Conservation (phyloP, 2,329 filamentous ascomycete genomes). For the Davidsoniella eucalypti region DNA sequence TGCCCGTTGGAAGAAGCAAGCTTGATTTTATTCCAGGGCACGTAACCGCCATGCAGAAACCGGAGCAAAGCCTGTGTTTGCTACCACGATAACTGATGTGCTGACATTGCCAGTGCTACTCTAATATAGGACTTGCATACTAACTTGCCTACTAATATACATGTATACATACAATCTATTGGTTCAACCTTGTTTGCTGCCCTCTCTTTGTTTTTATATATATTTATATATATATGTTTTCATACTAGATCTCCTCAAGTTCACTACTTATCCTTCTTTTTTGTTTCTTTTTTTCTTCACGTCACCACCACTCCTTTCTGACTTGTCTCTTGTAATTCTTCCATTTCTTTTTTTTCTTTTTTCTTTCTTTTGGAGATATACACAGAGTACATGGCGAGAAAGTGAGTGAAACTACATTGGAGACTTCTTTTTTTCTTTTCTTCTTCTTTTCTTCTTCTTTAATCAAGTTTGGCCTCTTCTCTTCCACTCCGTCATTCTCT, state of each 20-base stretch:
- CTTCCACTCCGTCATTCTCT: too few relatives aligned
- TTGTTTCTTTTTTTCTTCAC: neutral
- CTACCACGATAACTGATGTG: neutral
- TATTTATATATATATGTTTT: too few relatives aligned
- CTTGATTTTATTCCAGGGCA: neutral
- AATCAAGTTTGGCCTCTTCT: neutral
- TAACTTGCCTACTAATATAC: too few relatives aligned
- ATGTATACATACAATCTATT: neutral
- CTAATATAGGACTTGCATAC: neutral
- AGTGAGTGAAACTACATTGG: too few relatives aligned
- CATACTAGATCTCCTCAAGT: neutral
- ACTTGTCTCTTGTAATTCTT: neutral
- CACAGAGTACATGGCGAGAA: too few relatives aligned
- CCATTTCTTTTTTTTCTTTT: neutral
- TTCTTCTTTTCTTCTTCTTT: neutral
- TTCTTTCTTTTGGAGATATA: too few relatives aligned
- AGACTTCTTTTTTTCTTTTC: neutral
- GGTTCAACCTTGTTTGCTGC: neutral
- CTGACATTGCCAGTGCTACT: neutral
- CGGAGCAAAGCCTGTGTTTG: neutral
- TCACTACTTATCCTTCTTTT: neutral
- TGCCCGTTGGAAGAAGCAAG: neutral
- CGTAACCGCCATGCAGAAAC: neutral
- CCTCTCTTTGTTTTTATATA: too few relatives aligned
- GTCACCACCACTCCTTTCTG: neutral